These are phyloP conservation scores for Boehmeria nivea DNA, from an alignment of 306 rosid genomes.

Conservation along the genomic window DNA sequence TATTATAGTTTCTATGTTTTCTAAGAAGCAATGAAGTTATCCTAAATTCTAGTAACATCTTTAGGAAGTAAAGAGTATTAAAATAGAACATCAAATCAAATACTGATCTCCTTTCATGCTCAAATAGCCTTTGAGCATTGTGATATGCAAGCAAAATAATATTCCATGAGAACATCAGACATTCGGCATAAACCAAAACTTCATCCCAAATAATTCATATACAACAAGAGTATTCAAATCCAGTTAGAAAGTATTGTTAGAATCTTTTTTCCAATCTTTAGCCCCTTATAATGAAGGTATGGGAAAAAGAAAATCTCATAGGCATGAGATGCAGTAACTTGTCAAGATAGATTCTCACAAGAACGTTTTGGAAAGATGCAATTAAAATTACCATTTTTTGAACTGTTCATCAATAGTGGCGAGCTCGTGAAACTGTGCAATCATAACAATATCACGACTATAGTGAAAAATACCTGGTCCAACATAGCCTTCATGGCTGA, in stretches of 20 bases:
- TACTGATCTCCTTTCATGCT: no score
- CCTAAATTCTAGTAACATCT: no score
- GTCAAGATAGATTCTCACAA: conserved; percentile 9
- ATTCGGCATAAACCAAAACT: no score
- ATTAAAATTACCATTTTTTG: conserved; percentile 5
- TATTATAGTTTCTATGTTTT: not conserved
- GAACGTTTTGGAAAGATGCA: conserved; percentile 13
- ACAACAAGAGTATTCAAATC: no score
- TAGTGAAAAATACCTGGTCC: conserved; percentile 49
- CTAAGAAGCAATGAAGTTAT: not conserved
- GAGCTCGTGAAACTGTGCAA: conserved; percentile 10
- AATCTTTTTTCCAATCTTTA: not conserved
- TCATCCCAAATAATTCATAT: no score
- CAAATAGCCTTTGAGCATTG: no score
- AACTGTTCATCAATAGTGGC: conserved; percentile 5
- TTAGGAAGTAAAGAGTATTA: no score
- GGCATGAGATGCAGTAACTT: not conserved
- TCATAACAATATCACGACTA: not conserved
- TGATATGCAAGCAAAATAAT: no score
- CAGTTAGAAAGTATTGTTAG: no score
- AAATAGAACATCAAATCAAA: no score
- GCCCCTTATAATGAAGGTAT: not conserved
- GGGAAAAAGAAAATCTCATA: not conserved
- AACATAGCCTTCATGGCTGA: conserved; percentile 46
- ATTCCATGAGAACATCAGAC: no score